A percentile compares a stretch with the other conserved stretches of the same genome.
Conservation (phyloP, 805 yeast genomes). For the Naumovozyma baii region DNA sequence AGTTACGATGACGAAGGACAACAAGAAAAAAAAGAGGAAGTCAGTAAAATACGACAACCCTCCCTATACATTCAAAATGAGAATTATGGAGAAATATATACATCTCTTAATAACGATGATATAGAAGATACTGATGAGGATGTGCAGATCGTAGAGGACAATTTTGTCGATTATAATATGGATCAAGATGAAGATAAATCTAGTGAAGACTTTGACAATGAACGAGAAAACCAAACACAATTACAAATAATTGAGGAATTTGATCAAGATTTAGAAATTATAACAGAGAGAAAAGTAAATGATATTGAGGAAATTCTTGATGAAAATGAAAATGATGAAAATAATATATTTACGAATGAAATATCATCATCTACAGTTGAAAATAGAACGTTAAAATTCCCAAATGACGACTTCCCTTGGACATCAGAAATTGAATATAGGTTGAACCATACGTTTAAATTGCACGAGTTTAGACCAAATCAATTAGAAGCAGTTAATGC, state of each 20-base stretch:
- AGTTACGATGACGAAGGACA: background rate
- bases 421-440: constrained; percentile 55
- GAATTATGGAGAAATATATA: too few relatives aligned
- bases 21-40: too few relatives aligned
- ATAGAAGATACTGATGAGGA: background rate
- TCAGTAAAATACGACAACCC: too few relatives aligned
- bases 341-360: too few relatives aligned
- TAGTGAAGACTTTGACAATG: constrained; percentile 1
- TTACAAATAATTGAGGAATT: constrained; percentile 18
- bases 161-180: background rate
- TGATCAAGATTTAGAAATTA: constrained; percentile 28
- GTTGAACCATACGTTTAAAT: constrained; percentile 50
- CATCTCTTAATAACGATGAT: too few relatives aligned
- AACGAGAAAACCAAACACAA: constrained; percentile 18
- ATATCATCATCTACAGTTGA: constrained; percentile 7
- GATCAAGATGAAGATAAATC: constrained; percentile 4
- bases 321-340: constrained; percentile 6
- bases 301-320: constrained; percentile 1
- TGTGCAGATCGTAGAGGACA: background rate
- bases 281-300: constrained; percentile 22
- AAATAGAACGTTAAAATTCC: constrained; percentile 3
- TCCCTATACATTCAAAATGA: too few relatives aligned
- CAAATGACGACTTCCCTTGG: constrained; percentile 36
- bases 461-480: constrained; percentile 63
- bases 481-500: constrained; percentile 83